A percentile compares a stretch with the other conserved stretches of the same genome.
Evolutionary conservation across 805 yeast species (phyloP).

Genomic region (Lachancea lanzarotensis): DNA sequence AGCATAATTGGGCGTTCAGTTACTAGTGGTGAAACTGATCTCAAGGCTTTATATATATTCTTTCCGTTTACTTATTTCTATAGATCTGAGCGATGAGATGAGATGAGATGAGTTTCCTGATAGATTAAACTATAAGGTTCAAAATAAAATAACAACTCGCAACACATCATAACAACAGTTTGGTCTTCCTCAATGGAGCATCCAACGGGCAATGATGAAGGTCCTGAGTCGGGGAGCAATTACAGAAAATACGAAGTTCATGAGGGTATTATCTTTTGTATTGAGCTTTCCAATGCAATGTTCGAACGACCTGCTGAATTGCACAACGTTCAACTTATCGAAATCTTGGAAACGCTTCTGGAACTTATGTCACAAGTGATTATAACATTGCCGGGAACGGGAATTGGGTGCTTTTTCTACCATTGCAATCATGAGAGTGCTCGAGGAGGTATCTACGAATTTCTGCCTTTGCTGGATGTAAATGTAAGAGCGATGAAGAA

Average conservation of each 20-base stretch:
- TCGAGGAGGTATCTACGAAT: constrained; percentile 40
- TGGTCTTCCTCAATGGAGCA: background rate
- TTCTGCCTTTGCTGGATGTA: constrained; percentile 49
- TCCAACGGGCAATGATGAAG: background rate
- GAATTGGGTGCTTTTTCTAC: constrained; percentile 65
- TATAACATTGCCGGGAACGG: constrained; percentile 59
- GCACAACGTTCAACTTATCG: constrained; percentile 40
- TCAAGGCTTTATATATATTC: no score
- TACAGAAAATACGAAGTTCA: constrained; percentile 39
- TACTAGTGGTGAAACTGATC: no score
- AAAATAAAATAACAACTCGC: background rate
- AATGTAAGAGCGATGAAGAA: constrained; percentile 52
- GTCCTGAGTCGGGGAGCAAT: background rate
- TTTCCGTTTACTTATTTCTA: no score
- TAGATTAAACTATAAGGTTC: background rate
- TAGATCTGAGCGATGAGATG: background rate
- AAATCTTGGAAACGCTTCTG: constrained; percentile 50
- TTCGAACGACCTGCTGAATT: constrained; percentile 32
- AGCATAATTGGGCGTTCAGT: background rate
- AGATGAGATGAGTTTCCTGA: background rate
- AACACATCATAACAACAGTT: background rate
- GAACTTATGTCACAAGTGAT: constrained; percentile 62
- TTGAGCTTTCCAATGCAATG: constrained; percentile 49
- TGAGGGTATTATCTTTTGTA: constrained; percentile 58
- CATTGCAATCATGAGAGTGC: constrained; percentile 38